phyloP scores from a whole-genome alignment of 106 monocot genomes.

The Posidonia australis region DNA sequence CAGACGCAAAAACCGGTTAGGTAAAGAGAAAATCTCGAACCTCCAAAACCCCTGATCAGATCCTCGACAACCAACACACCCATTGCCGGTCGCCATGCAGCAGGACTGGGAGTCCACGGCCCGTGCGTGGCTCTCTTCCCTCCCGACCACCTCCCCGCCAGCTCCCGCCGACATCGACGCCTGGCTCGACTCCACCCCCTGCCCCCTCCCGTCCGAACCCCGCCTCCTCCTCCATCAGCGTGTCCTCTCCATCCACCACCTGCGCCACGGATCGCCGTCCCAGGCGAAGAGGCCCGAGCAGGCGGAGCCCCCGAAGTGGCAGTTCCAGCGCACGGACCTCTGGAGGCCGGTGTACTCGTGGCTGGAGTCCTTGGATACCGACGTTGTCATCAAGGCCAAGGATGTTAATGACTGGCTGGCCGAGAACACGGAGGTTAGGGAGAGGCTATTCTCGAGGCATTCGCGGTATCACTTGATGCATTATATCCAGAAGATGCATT shows the following conservation, averaged over 20 bases:
- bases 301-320: conserved; percentile 30
- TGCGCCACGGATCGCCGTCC: background rate
- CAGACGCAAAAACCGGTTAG: too few relatives aligned
- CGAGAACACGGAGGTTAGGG: conserved; percentile 35
- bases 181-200: conserved; percentile 23
- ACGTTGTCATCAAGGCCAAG: conserved; percentile 33
- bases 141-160: conserved; percentile 4
- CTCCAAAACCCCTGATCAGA: too few relatives aligned
- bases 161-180: conserved; percentile 16
- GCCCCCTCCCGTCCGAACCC: conserved; percentile 24
- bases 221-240: conserved; percentile 20
- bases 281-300: background rate
- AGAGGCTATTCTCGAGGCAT: conserved; percentile 40
- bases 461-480: conserved; percentile 68
- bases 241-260: conserved; percentile 18
- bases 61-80: too few relatives aligned
- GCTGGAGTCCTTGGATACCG: conserved; percentile 57
- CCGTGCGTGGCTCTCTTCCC: conserved; percentile 27
- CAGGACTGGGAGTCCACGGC: conserved; percentile 22
- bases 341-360: conserved; percentile 66
- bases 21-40: too few relatives aligned
- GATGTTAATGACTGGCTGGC: conserved; percentile 53
- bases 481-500: conserved; percentile 62
- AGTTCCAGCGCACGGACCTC: conserved; percentile 65
- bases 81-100: too few relatives aligned